Evolutionary conservation across 805 yeast species (phyloP).

Genomic region (Kazachstania bromeliacearum): DNA sequence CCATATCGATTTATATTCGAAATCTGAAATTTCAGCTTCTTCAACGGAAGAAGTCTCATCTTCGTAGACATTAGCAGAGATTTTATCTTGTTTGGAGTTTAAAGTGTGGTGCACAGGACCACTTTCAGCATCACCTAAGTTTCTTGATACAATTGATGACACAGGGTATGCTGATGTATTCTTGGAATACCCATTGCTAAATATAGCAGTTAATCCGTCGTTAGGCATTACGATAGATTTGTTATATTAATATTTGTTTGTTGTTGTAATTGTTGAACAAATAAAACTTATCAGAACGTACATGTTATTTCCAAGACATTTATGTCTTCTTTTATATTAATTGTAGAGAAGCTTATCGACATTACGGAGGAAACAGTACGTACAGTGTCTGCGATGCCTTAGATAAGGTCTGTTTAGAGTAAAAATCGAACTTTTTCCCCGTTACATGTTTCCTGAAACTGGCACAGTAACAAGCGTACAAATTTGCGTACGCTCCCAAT

Average conservation of each 20-base stretch:
- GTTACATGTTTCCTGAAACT: too few species aligned
- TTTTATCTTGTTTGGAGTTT: neutral
- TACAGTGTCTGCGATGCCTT: too few species aligned
- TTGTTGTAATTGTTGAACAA: neutral
- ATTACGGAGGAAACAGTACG: too few species aligned
- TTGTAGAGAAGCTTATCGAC: neutral
- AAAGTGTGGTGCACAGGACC: neutral
- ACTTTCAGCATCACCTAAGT: neutral
- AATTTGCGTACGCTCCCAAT: too few species aligned
- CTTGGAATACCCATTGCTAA: conserved; percentile 8
- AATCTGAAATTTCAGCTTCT: neutral
- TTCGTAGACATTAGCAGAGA: conserved; percentile 1
- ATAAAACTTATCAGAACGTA: neutral
- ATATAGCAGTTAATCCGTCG: conserved; percentile 14
- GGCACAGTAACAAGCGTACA: too few species aligned
- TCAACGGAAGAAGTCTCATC: conserved; percentile 1
- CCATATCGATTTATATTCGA: conserved; percentile 12
- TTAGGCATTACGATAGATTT: conserved; percentile 1
- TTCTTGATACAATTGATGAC: conserved; percentile 5
- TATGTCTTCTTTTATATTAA: neutral
- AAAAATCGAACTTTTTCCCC: too few species aligned
- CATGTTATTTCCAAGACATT: neutral
- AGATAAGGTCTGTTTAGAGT: too few species aligned
- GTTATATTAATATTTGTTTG: neutral
- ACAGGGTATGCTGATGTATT: conserved; percentile 3